Evolutionary conservation across 2,329 filamentous ascomycete species (phyloP).

Genomic region (Clarireedia paspali): DNA sequence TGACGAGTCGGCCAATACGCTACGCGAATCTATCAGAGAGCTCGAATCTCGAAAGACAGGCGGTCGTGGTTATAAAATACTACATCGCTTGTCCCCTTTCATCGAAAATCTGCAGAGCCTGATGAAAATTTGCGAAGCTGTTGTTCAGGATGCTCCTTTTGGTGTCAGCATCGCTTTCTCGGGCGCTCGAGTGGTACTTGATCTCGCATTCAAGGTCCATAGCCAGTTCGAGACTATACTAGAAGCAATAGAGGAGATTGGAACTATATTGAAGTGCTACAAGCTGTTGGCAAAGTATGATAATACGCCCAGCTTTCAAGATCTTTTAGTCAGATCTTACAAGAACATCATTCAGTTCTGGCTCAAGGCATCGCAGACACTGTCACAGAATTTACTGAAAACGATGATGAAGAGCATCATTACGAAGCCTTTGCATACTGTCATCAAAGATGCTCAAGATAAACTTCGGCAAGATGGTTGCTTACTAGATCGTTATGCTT

Average conservation of each 20-base stretch:
- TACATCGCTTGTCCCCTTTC: slow-evolving; percentile 8
- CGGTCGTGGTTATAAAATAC: slow-evolving; percentile 7
- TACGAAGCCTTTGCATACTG: too few species aligned
- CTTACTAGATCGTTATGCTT: too few species aligned
- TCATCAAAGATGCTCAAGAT: too few species aligned
- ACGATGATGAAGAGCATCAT: too few species aligned
- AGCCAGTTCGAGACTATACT: slow-evolving; percentile 8
- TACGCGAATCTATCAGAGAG: slow-evolving; percentile 6
- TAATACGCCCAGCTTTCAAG: not conserved
- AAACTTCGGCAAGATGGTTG: too few species aligned
- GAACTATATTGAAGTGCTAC: slow-evolving; percentile 8
- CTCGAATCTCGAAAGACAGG: slow-evolving; percentile 9
- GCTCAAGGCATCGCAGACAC: slow-evolving; percentile 2
- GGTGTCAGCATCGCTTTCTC: too few species aligned
- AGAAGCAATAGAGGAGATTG: slow-evolving; percentile 10
- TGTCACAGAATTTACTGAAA: too few species aligned
- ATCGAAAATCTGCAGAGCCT: slow-evolving; percentile 6
- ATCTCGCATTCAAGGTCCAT: too few species aligned
- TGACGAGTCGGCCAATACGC: not conserved
- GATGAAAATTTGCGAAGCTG: slow-evolving; percentile 9
- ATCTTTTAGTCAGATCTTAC: slow-evolving; percentile 5
- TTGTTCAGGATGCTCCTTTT: too few species aligned
- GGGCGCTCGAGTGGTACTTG: too few species aligned
- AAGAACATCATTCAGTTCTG: slow-evolving; percentile 11
- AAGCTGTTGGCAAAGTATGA: not conserved